Base-by-base conservation (phyloP, 2,329 filamentous ascomycete genomes). In the Fusarium sp. region DNA sequence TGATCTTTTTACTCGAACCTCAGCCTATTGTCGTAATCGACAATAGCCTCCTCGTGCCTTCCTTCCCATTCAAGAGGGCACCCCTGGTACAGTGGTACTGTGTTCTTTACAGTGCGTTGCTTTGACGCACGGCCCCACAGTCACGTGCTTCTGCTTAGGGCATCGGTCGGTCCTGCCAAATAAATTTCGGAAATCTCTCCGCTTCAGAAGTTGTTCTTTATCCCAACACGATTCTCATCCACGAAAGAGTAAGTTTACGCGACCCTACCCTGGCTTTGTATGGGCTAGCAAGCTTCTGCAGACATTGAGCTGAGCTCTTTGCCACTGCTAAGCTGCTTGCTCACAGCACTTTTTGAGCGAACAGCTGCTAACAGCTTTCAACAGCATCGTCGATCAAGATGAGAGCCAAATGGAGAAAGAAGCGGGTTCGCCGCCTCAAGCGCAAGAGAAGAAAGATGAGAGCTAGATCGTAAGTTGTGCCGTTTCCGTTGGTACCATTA, bases 401-500 rank as follows among this genome's bases (percentile, higher is more conserved):
- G 88, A 88, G 95, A 96, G 94, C 94, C 83, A 98, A 98, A 90
- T 98, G 96, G 96, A 96, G 95, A 90, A 99, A 99, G 93, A 99
- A 99, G 95, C 91, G 96, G 85, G 94, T 97, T 87, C 90, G 96
- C 82, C 92, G 96, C 86, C 94, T 99, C 85, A 98, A 98, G 92
- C 92, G 94, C 84, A 99, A 99, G 94, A 94, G 96, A 88, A 97
- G 96, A 94, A 99, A 99, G 95, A 97, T 96, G 87, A 91, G 96
- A 84, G 96, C 95, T 81, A 88, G 96, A 88, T 94, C 91, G 96
- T 98, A 89, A 90, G 94, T 87, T 49, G 24, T 38, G 45, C 24
- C 25, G 24, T 15, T 22, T 3, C 16, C 13, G 18, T 5, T 13
- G 6, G 45, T 12, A 20, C 40, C 15, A 32, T 75, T 59, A 74